Percentiles rank a stretch among this genome's conserved stretches.
phyloP scores from a whole-genome alignment of 1,284 basidiomycete species.

The Pascua guehoae region DNA sequence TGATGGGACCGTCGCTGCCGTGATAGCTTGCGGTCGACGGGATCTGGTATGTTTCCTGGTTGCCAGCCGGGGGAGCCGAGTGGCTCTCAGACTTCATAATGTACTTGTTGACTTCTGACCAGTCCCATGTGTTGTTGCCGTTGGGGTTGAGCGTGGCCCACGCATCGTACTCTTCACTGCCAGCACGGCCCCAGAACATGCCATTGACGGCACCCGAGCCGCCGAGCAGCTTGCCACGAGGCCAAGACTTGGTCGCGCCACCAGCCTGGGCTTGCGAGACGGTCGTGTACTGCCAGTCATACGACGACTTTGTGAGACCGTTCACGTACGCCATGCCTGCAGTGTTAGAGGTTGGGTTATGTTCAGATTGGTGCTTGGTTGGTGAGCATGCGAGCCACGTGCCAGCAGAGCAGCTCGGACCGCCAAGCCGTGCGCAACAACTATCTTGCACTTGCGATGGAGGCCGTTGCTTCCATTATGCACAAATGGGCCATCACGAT shows the following conservation, averaged over 20 bases:
- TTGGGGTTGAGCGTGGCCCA: constrained; percentile 47
- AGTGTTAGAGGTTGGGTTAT: no score
- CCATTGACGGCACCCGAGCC: constrained; percentile 68
- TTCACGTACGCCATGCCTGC: constrained; percentile 44
- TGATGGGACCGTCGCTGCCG: constrained; percentile 54
- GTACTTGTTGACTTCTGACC: constrained; percentile 44
- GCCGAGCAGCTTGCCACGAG: constrained; percentile 65
- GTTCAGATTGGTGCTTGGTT: no score
- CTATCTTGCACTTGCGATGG: no score
- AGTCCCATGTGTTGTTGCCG: constrained; percentile 42
- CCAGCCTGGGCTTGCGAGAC: constrained; percentile 31
- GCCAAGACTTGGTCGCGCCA: constrained; percentile 51
- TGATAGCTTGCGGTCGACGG: constrained; percentile 49
- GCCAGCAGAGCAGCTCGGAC: no score
- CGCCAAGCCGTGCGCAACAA: no score
- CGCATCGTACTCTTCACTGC: constrained; percentile 48
- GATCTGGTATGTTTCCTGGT: constrained; percentile 40
- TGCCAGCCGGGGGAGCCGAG: constrained; percentile 42
- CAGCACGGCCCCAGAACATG: constrained; percentile 57
- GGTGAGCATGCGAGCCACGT: no score
- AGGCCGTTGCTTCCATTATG: not conserved
- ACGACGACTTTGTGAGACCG: constrained; percentile 49
- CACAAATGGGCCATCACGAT: not conserved
- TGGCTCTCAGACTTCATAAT: constrained; percentile 52
- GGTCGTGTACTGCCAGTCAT: constrained; percentile 65